Evolutionary conservation across 345 rosid species (phyloP).

Genomic region (Aethionema arabicum): DNA sequence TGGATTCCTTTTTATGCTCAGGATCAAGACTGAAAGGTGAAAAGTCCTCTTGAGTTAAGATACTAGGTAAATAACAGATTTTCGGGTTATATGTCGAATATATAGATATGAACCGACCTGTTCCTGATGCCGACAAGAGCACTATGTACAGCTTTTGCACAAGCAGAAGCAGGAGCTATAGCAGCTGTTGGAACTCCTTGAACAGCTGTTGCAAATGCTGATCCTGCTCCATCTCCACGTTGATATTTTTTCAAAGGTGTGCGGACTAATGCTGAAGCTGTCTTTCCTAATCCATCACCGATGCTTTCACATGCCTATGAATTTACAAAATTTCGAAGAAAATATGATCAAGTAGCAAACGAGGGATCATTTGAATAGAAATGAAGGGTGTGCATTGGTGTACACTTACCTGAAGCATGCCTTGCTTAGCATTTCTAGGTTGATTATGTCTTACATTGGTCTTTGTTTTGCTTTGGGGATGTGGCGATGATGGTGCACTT

Average conservation of each 20-base stretch:
- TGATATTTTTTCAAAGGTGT: constrained; percentile 75
- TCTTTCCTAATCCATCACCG: constrained; percentile 85
- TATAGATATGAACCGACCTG: constrained; percentile 47
- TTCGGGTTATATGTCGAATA: not conserved
- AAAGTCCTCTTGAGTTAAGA: not conserved
- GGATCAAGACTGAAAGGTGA: constrained; percentile 81
- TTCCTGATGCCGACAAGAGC: constrained; percentile 89
- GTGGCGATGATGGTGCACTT: constrained; percentile 56
- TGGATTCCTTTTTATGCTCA: constrained; percentile 91
- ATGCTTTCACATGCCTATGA: constrained; percentile 79
- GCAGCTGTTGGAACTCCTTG: constrained; percentile 91
- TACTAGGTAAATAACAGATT: constrained; percentile 3
- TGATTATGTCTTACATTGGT: constrained; percentile 69
- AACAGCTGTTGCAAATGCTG: constrained; percentile 78
- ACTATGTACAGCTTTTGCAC: constrained; percentile 76
- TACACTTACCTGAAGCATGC: constrained; percentile 70
- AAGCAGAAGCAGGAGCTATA: constrained; percentile 84
- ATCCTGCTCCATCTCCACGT: constrained; percentile 81
- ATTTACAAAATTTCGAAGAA: constrained; percentile 24
- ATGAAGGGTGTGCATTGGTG: constrained; percentile 13
- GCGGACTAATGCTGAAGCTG: constrained; percentile 85
- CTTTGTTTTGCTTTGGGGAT: constrained; percentile 47
- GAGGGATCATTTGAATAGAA: constrained; percentile 7
- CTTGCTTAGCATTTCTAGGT: constrained; percentile 84
- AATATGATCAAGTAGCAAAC: constrained; percentile 18